Conservation (phyloP, 2,329 filamentous ascomycete species). For the Fusarium gaditjirri region DNA sequence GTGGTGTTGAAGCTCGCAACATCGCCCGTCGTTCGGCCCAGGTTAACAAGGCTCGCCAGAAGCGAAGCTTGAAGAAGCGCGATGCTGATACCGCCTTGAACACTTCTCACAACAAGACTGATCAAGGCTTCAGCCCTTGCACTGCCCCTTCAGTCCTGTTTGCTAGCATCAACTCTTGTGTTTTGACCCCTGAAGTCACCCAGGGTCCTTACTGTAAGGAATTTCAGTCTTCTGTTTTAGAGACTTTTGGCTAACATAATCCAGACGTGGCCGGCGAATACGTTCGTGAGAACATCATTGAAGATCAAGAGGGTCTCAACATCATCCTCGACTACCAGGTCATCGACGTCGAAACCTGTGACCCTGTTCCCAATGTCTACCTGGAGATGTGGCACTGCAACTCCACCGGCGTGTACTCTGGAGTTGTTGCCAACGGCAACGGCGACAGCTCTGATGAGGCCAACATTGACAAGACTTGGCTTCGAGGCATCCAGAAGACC, state of each 20-base stretch:
- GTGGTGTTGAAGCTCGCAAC: conserved; percentile 57
- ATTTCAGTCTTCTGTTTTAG: rapidly evolving
- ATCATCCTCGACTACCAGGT: conserved; percentile 58
- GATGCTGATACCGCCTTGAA: conserved; percentile 49
- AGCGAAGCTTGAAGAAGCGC: conserved; percentile 48
- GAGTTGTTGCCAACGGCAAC: conserved; percentile 52
- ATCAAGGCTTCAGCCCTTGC: conserved; percentile 45
- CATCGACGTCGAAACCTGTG: conserved; percentile 57
- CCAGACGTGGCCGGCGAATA: conserved; percentile 48
- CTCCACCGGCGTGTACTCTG: conserved; percentile 59
- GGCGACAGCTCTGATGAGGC: conserved; percentile 55
- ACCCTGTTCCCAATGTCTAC: conserved; percentile 54
- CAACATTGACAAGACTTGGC: conserved; percentile 49
- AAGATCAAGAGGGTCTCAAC: conserved; percentile 54
- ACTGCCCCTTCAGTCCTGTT: conserved; percentile 51
- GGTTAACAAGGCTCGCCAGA: conserved; percentile 55
- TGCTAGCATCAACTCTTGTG: conserved; percentile 55
- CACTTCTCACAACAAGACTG: conserved; percentile 52
- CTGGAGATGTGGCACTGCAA: conserved; percentile 61
- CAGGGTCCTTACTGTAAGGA: conserved; percentile 58
- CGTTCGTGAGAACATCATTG: conserved; percentile 52
- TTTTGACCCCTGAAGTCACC: conserved; percentile 61
- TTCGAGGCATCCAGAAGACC: conserved; percentile 54
- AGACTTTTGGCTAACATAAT: neutral
- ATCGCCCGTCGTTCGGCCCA: conserved; percentile 56